phyloP scores from a whole-genome alignment of 306 rosid species.

The Rubus idaeus region DNA sequence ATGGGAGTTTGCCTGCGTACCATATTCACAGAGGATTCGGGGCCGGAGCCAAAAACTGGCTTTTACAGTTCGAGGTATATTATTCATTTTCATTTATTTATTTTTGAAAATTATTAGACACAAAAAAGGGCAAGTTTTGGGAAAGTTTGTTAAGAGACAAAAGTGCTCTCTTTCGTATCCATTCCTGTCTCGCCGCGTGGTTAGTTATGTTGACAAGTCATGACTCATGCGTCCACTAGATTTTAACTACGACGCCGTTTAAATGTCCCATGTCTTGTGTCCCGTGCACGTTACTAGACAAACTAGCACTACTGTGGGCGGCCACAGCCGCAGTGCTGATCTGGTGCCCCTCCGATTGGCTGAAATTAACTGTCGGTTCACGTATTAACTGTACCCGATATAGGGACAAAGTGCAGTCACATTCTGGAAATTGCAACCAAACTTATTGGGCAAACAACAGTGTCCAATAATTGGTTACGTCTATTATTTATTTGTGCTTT shows the following conservation, averaged over 20 bases:
- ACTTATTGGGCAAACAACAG: neutral
- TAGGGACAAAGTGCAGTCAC: neutral
- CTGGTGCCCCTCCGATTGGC: neutral
- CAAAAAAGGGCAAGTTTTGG: neutral
- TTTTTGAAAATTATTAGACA: neutral
- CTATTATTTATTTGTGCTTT: too few relatives aligned
- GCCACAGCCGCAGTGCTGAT: neutral
- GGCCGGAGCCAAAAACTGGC: slow-evolving; percentile 76
- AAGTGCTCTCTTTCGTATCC: neutral
- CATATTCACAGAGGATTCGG: slow-evolving; percentile 83
- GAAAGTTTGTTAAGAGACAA: neutral
- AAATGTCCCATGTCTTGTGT: neutral
- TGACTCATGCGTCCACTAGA: neutral
- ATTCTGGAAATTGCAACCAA: neutral
- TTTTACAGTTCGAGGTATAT: slow-evolving; percentile 83
- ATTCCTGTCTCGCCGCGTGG: neutral
- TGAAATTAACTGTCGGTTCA: neutral
- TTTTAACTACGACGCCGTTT: slow-evolving; percentile 22
- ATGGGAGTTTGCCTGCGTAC: slow-evolving; percentile 95
- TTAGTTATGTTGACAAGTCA: neutral
- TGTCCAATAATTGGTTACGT: too few relatives aligned
- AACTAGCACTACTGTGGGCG: neutral
- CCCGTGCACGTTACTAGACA: slow-evolving; percentile 7
- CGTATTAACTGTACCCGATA: neutral
- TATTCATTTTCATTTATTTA: neutral